A percentile compares a stretch with the other conserved stretches of the same genome.
Conservation (phyloP, 2,329 filamentous ascomycete genomes). For the Hypoxylon sp. region DNA sequence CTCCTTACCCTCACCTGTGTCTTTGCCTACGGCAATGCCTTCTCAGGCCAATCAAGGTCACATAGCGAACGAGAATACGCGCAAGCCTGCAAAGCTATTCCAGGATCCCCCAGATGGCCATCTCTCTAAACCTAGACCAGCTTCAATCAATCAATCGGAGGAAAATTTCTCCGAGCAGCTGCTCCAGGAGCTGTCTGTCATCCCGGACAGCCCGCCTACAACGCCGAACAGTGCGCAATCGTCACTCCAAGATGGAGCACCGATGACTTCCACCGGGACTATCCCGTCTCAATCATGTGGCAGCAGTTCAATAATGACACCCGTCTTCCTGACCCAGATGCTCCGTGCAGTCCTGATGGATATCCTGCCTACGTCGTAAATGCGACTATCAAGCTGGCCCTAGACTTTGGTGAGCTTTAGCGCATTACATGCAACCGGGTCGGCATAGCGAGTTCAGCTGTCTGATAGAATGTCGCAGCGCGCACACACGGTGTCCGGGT, state of each 20-base stretch:
- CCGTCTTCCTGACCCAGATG: slow-evolving; percentile 61
- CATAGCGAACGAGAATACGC: not conserved
- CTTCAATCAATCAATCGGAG: slow-evolving; percentile 63
- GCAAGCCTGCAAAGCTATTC: slow-evolving; percentile 18
- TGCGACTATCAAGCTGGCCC: slow-evolving; percentile 56
- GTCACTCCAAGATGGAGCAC: slow-evolving; percentile 54
- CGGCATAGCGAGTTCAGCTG: not conserved
- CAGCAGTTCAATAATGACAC: slow-evolving; percentile 60
- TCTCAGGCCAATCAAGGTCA: slow-evolving; percentile 11
- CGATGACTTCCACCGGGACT: slow-evolving; percentile 55
- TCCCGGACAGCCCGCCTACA: slow-evolving; percentile 54
- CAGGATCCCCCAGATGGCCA: slow-evolving; percentile 62
- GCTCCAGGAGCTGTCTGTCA: slow-evolving; percentile 65
- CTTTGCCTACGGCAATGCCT: slow-evolving; percentile 24
- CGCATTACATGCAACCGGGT: not conserved
- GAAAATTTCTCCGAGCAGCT: slow-evolving; percentile 60
- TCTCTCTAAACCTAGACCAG: slow-evolving; percentile 60
- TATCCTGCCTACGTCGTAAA: slow-evolving; percentile 61
- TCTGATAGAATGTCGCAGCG: slow-evolving; percentile 50
- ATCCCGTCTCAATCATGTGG: no score
- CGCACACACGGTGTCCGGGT: slow-evolving; percentile 61
- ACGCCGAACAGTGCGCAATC: slow-evolving; percentile 54
- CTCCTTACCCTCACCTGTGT: slow-evolving; percentile 12
- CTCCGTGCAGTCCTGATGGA: slow-evolving; percentile 58
- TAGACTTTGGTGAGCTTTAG: slow-evolving; percentile 61